Evolutionary conservation across 139 green algal species (phyloP).

Genomic region (Coelastrella sp.): DNA sequence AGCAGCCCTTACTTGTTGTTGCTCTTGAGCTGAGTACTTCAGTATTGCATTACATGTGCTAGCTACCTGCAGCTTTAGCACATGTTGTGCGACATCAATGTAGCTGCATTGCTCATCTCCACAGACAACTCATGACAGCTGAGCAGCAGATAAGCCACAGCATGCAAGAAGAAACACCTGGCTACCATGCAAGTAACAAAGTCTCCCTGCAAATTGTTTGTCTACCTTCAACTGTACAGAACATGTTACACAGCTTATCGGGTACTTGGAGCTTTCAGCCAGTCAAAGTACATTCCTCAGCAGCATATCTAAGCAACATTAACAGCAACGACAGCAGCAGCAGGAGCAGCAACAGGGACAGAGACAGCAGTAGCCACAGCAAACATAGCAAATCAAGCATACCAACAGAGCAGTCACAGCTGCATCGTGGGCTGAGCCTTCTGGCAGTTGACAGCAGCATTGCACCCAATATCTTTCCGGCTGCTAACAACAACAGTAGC

Average conservation of each 20-base stretch:
- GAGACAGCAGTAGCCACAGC: not conserved
- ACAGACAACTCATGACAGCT: no score
- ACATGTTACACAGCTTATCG: constrained; percentile 40
- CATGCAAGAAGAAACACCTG: no score
- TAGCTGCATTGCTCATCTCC: no score
- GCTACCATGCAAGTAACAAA: not conserved
- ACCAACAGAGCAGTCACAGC: not conserved
- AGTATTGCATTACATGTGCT: no score
- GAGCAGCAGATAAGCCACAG: no score
- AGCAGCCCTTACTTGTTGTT: no score
- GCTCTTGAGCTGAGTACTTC: not conserved
- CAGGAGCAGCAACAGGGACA: not conserved
- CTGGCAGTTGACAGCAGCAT: not conserved
- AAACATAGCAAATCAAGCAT: not conserved
- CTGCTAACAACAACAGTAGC: not conserved
- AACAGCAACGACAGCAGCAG: not conserved
- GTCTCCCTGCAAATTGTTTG: no score
- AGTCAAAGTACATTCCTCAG: constrained; percentile 11
- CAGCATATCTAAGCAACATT: not conserved
- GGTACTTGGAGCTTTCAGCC: constrained; percentile 25
- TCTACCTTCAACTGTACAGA: not conserved
- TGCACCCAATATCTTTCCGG: not conserved
- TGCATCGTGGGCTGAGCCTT: not conserved
- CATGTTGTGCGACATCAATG: no score
- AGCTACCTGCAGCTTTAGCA: no score